These are phyloP conservation scores for Chamaecyparis obtusa DNA, from an alignment of 75 land plant species.

Conservation along the genomic window DNA sequence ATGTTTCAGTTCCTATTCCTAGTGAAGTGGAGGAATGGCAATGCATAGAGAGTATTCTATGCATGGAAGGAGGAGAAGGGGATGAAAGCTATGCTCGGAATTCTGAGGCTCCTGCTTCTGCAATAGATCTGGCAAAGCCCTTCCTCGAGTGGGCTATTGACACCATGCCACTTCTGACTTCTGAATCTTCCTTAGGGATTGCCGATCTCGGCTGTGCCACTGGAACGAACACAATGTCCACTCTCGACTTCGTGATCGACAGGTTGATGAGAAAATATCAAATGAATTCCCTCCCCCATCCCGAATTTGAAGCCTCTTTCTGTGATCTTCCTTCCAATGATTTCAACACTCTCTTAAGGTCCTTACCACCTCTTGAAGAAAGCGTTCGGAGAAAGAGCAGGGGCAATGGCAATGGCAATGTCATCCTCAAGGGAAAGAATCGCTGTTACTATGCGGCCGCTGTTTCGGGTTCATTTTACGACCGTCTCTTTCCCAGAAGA, in stretches of 20 bases:
- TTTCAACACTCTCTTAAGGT: conserved; percentile 56
- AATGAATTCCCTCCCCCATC: conserved; percentile 11
- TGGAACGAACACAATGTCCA: conserved; percentile 45
- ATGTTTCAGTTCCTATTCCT: background rate
- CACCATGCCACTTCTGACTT: conserved; percentile 16
- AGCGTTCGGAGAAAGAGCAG: background rate
- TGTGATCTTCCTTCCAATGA: conserved; percentile 65
- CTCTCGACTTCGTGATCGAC: conserved; percentile 28
- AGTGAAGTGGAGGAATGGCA: too few relatives aligned
- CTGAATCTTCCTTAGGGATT: conserved; percentile 23
- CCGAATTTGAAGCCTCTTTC: conserved; percentile 52
- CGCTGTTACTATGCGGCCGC: conserved; percentile 34
- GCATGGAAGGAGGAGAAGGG: conserved; percentile 48
- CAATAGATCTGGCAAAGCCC: conserved; percentile 29
- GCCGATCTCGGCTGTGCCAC: conserved; percentile 66
- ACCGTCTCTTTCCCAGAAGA: conserved; percentile 33
- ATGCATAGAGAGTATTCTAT: conserved; percentile 23
- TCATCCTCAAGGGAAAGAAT: background rate
- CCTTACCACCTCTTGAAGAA: conserved; percentile 12
- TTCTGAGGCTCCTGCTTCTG: too few relatives aligned
- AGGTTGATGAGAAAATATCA: conserved; percentile 15
- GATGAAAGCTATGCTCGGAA: too few relatives aligned
- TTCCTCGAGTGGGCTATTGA: conserved; percentile 14
- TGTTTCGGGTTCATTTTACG: conserved; percentile 56
- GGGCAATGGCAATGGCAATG: too few relatives aligned